Evolutionary conservation across 257 asterid species (phyloP), one percentile per base, ranked within the genome.

Genomic region (Sherardia arvensis): DNA sequence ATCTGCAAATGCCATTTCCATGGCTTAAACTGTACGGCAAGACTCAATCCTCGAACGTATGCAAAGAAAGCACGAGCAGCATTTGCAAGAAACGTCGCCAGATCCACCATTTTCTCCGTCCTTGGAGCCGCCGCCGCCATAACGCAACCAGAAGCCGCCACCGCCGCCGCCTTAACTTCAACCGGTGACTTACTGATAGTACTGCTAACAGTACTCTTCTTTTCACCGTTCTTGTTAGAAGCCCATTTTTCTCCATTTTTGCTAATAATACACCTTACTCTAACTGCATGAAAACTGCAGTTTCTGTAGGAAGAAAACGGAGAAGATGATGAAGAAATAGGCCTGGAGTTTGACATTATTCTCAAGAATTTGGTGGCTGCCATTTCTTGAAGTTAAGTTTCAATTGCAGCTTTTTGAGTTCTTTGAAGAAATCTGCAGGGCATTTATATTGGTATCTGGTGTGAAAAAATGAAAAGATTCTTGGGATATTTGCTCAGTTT

Each of bases 1-100:
- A 79, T 77, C 76, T 91, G 87, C 32, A 77, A 14, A 51, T 75
- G 53, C 47, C 82, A 81, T 26, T 76, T 78, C 83, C 78, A 70
- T 2, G 85, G 77, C 67, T 62, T 78, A 66, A 28, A 49, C 70
- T 65, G 69, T 12, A 55, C 59, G 17, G 81, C 21, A 18, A 66
- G 43, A 69, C 72, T 79, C 58, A 63, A 56, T 68, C 74, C 77
- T 29, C 40, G 61, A 5, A 79, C 61, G 64, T 82, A 29, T 29
- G 27, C n/a, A 20, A 48, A 7, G 21, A 28, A 33, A 0, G 59
- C 36, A 53, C 71, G 66, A 47, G 72, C 71, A 67, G 78, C 70
- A 28, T 18, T 26, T 36, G 64, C 66, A 32, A 70, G 21, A 1
- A 87, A 5, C 18, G 57, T 33, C 9, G 49, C 82, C 67, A 80